Base-by-base conservation (phyloP, 2,329 filamentous ascomycete genomes). In the Dendryphion nanum region DNA sequence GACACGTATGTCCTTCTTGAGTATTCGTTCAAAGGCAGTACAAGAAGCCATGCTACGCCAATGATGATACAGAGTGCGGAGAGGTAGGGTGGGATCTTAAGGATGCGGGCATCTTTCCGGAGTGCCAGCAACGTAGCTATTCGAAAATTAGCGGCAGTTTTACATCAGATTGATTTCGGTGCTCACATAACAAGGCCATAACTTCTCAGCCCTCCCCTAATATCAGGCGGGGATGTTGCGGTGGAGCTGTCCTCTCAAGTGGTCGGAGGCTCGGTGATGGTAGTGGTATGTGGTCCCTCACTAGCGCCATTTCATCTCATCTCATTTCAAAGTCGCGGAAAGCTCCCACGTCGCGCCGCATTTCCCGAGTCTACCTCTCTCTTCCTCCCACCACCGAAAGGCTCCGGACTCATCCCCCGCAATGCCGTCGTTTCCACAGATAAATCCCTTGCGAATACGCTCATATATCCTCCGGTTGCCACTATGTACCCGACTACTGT, bases 1-100 rank as follows among this genome's bases (percentile, higher is more conserved):
- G 91, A 97, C 41, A 98, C 93, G 67, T 98, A 98, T 1, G 91
- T 98, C 43, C 80, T 78, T 49, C 93, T 82, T 35, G 89, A 95
- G 71, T 97, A 95, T 50, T 90, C 80, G 66, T 97, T 79, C 37
- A 97, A 76, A 3, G 93, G 93, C 2, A 98, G 79, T 20, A 97
- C 76, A 16, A 96, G 79, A 12, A 98, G 81, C 88, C 91, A 98
- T 52, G 81, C 79, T 39, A 96, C 79, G 37, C 93, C 93, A 55
- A 95, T 78, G 33, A 91, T 56, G 54, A 97, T 82, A 68, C 86
- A 94, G 28, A 95, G 72, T 35, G 89, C 77, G 21, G 91, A 96
- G 21, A 97, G 72, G 70, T 94, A 91, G 12, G 89, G 88, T 28
- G 91, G 90, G 14, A 95, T 70, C 69, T 86, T 87, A 48, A 93